Base-by-base conservation (phyloP, 1,284 basidiomycete genomes). In the Cystobasidium pallidum region DNA sequence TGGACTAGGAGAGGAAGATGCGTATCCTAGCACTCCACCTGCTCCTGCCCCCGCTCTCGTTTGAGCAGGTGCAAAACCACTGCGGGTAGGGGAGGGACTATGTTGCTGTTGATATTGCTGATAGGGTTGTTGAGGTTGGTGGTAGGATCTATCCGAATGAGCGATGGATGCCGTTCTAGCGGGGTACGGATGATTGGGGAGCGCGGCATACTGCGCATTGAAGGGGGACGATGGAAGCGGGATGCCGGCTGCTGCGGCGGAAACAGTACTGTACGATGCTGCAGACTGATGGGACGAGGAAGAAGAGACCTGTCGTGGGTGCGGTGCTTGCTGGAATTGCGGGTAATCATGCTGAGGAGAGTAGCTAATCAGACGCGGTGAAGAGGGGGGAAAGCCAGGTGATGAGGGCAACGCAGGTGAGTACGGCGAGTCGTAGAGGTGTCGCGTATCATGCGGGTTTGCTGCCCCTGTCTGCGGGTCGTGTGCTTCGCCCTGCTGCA, bases 201-300 rank as follows among this genome's bases (percentile, higher is more conserved):
- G 54, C 3, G 54, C 30, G 11, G 30, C 32, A 36, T 57, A 57
- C 32, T 57, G 54, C 13, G 54, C 34, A n/a, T 32, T 57, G 17
- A 26, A 57, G 10, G 54, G 54, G 6, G 54, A 57, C 6, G 54
- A 34, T 17, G 54, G 54, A 15, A 57, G 19, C 2, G 54, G 54
- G 7, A 57, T 57, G 36, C 54, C 54, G 7, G 54, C 54, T 57
- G 54, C 54, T 34, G 54, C 54, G 34, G 26, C 26, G 3, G 49
- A 45, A 3, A 45, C 24, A 24, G 49, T 51, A 6, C 49, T 24
- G 17, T 51, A 51, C 4, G 49, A 51, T 26, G 49, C 54, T 34
- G 28, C 19, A 34, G 54, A 36, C 17, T 28, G 51, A 1, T 28
- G 51, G 2, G 51, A 26, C 15, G 51, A 57, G 7, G 54, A 57